Base-by-base conservation (phyloP, 495 filamentous ascomycete species). In the Hyaloscypha bicolor region DNA sequence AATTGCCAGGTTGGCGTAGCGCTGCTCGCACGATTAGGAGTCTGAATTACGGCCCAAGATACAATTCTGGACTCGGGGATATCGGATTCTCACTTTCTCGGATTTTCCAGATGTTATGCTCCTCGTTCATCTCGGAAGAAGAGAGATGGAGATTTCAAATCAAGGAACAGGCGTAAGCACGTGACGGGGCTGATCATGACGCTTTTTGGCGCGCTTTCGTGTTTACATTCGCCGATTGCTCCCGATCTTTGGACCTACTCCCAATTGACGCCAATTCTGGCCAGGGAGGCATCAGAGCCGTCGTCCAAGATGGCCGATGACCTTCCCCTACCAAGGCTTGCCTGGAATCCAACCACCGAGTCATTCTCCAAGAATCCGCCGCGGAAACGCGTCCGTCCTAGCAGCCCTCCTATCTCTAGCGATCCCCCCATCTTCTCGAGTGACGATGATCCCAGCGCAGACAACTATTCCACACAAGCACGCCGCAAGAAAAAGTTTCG, bases 351-450 rank as follows among this genome's bases (percentile, higher is more conserved):
- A 19, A 33, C 66, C 25, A 76, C 70, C 12, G 71, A 76, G 29
- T 72, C 74, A 11, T 75, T 78, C 68, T 33, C 37, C 0, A 65
- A 61, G 9, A 51, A 56, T 45, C 74, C 71, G 53, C 69, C 75
- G 21, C 76, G 78, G 66, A 85, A 86, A 72, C 82, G 81, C 51
- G 67, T 65, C 51, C 76, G 79, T 64, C 63, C 69, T 55, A 71
- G 55, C 60, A 69, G 69, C 68, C 75, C 72, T 62, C 75, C 74
- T 45, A 72, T 79, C 33, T 92, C 91, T 32, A 93, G 90, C 71
- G 91, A 93, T 70, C 88, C 90, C 4, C 87, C 90, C 12, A 72
- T 92, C 5, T 94, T 94, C 77, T 92, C 90, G 0, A 92, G 89
- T 69, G 91, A 94, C 66, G 91, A 94, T 68, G 85, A 90, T 55